Evolutionary conservation across 106 monocot species (phyloP), one percentile per base, ranked within the genome.

Genomic region (Platanthera guangdongensis): DNA sequence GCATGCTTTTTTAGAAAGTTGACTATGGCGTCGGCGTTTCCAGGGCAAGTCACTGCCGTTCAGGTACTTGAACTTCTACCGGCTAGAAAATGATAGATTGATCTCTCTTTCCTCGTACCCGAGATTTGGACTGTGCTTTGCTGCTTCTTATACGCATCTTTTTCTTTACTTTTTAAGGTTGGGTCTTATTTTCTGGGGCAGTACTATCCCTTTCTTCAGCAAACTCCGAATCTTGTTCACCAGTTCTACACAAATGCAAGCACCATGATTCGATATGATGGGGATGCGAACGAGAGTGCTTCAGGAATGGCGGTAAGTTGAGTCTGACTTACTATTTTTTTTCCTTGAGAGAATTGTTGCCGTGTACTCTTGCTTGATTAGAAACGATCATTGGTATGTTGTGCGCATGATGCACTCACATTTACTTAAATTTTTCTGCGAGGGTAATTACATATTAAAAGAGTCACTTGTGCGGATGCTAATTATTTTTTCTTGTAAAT

Each of bases 211-310:
- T 78, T 86, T 16, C 83, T 91, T 9, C 87, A 91, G 47, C 76
- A 81, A 78, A 72, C 68, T 12, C 91, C 91, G 9, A 74, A 80
- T 50, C 47, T 80, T 4, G 85, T 84, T 18, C 80, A 84, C 75
- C 88, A 84, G 88, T 91, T 88, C 73, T 91, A 91, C 80, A 84
- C 52, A 22, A 84, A 91, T 48, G 59, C 65, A 52, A 91, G 91
- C 78, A 83, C 79, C 22, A 78, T 88, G 81, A 76, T 82, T 55
- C 82, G 88, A 7, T 62, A 88, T 28, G 84, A 88, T 71, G 91
- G 84, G 45, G 76, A 72, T 8, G 30, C 14, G 5, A 72, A 74
- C 4, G 82, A 82, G 78, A 75, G 77, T 25, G 88, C 84, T 47
- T 78, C 65, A 18, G 77, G 76, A 14, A 82, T 82, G 67, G 72